These are phyloP conservation scores for Lyophyllum decastes DNA, from an alignment of 768 basidiomycete species.

Conservation along the genomic window DNA sequence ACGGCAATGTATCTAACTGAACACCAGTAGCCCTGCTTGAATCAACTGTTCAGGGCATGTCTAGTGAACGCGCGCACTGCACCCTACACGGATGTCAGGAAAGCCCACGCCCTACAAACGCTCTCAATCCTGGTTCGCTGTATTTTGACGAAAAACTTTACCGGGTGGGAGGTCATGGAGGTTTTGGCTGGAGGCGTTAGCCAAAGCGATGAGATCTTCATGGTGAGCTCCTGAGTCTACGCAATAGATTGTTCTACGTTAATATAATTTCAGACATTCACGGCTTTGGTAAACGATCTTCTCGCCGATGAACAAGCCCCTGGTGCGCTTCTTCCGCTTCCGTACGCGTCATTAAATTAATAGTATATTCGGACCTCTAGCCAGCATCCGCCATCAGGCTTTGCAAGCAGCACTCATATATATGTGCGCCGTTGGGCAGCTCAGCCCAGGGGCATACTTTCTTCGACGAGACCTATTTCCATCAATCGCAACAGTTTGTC, in stretches of 20 bases:
- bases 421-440: slow-evolving; percentile 58
- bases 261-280: slow-evolving; percentile 42
- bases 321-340: slow-evolving; percentile 31
- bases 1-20: slow-evolving; percentile 16
- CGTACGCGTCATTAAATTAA: not conserved
- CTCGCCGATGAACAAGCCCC: slow-evolving; percentile 47
- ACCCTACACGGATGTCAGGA: slow-evolving; percentile 34
- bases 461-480: slow-evolving; percentile 64
- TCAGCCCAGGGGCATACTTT: slow-evolving; percentile 74
- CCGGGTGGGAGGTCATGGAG: slow-evolving; percentile 77
- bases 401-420: slow-evolving; percentile 61
- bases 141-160: slow-evolving; percentile 56
- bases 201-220: slow-evolving; percentile 60
- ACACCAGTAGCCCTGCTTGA: slow-evolving; percentile 52
- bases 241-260: not conserved
- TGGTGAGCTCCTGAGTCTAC: slow-evolving; percentile 30
- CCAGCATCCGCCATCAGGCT: slow-evolving; percentile 47
- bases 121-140: slow-evolving; percentile 46
- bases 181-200: slow-evolving; percentile 61
- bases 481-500: slow-evolving; percentile 44
- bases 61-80: slow-evolving; percentile 37
- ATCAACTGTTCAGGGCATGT: slow-evolving; percentile 49
- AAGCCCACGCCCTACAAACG: slow-evolving; percentile 52
- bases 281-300: slow-evolving; percentile 44
- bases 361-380: slow-evolving; percentile 31